phyloP scores from a whole-genome alignment of 2,329 filamentous ascomycete genomes.

The Aureobasidium vineae region DNA sequence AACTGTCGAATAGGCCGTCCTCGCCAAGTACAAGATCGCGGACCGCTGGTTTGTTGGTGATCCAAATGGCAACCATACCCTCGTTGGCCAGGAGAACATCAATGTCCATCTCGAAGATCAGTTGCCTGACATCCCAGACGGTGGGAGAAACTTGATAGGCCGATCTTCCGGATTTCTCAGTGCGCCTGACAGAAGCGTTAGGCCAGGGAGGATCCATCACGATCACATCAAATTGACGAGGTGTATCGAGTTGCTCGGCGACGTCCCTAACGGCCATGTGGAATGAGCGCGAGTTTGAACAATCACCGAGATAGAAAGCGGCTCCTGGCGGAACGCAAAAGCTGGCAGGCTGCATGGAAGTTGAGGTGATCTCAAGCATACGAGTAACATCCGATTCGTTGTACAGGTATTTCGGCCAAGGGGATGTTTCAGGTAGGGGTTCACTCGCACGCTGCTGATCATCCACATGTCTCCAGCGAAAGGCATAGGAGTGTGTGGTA shows the following conservation, averaged over 20 bases:
- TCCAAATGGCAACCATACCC: constrained; percentile 69
- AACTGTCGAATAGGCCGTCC: constrained; percentile 61
- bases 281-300: constrained; percentile 40
- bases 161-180: constrained; percentile 18
- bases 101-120: constrained; percentile 49
- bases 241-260: constrained; percentile 44
- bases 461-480: not conserved
- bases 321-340: constrained; percentile 52
- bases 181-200: constrained; percentile 67
- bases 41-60: constrained; percentile 67
- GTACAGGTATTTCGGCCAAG: constrained; percentile 8
- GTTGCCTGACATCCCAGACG: constrained; percentile 45
- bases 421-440: not conserved
- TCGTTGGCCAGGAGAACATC: constrained; percentile 52
- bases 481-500: not conserved
- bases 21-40: constrained; percentile 56
- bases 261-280: constrained; percentile 40
- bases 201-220: constrained; percentile 80
- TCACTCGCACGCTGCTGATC: not conserved
- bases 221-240: constrained; percentile 62
- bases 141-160: constrained; percentile 27
- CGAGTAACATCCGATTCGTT: constrained; percentile 8
- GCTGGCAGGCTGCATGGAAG: not conserved
- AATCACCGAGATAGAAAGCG: constrained; percentile 52
- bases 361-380: constrained; percentile 1